Evolutionary conservation across 2,329 filamentous ascomycete species (phyloP).

Genomic region (Nothophoma quercina): DNA sequence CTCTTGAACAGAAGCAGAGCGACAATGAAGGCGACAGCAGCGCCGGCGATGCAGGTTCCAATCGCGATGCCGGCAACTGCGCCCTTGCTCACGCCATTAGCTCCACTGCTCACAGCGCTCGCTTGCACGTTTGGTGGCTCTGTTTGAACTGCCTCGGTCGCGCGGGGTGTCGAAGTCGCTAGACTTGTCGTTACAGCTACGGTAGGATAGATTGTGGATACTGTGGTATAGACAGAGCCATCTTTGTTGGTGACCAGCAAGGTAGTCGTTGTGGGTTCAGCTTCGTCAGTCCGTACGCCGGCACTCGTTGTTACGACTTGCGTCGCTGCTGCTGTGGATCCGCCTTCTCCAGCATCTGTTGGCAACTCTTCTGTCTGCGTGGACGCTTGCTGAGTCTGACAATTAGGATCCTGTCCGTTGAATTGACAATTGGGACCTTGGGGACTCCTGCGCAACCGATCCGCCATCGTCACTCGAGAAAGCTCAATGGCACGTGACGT

Average conservation of each 20-base stretch:
- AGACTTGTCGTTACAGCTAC: background rate
- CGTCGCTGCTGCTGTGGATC: too few species aligned
- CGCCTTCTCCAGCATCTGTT: too few species aligned
- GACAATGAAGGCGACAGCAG: slow-evolving; percentile 36
- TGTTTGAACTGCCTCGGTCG: background rate
- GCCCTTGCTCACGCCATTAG: slow-evolving; percentile 6
- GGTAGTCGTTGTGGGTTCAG: too few species aligned
- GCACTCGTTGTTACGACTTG: too few species aligned
- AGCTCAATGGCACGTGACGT: slow-evolving; percentile 1
- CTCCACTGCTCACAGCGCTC: background rate
- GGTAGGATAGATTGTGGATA: background rate
- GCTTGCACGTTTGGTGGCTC: background rate
- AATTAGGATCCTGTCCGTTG: background rate
- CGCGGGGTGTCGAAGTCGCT: background rate
- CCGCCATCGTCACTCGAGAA: background rate
- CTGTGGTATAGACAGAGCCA: background rate
- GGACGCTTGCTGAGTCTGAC: too few species aligned
- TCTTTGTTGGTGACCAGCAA: background rate
- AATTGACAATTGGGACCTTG: background rate
- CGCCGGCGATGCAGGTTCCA: slow-evolving; percentile 31
- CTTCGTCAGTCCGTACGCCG: too few species aligned
- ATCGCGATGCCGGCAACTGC: slow-evolving; percentile 18
- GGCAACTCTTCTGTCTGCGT: too few species aligned
- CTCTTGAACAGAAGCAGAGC: slow-evolving; percentile 43
- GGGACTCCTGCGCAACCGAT: background rate